These are phyloP conservation scores for Melampsora americana DNA, from an alignment of 1,284 basidiomycete species.

Conservation along the genomic window DNA sequence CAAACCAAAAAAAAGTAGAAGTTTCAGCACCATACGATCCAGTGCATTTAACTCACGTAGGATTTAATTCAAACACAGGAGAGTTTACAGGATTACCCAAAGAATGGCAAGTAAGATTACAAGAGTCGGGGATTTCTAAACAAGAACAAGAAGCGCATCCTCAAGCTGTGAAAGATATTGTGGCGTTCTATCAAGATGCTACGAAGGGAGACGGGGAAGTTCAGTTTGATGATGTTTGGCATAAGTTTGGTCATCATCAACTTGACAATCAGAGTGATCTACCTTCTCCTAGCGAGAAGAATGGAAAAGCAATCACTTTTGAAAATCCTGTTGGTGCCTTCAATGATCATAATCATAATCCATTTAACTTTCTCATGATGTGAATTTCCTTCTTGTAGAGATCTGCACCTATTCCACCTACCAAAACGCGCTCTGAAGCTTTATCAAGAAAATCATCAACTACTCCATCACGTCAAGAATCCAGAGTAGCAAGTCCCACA, in stretches of 20 bases:
- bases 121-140: constrained; percentile 92
- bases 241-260: constrained; percentile 51
- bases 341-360: neutral
- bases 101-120: constrained; percentile 97
- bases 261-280: neutral
- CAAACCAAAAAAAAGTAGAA: constrained; percentile 75
- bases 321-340: constrained; percentile 44
- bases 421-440: neutral
- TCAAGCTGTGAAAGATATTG: constrained; percentile 96
- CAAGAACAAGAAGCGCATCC: constrained; percentile 96
- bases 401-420: constrained; percentile 47
- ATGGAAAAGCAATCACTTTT: constrained; percentile 12
- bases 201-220: constrained; percentile 52
- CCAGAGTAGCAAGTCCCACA: neutral
- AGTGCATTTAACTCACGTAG: constrained; percentile 98
- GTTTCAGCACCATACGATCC: constrained; percentile 98
- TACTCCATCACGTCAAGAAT: neutral
- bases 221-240: constrained; percentile 52
- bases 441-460: constrained; percentile 9
- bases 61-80: constrained; percentile 97
- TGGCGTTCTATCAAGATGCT: constrained; percentile 86
- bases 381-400: constrained; percentile 26
- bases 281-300: neutral
- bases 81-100: constrained; percentile 88
- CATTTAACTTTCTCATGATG: neutral